Evolutionary conservation across 1,284 basidiomycete species (phyloP).

Genomic region (Cryptococcus neoformans): DNA sequence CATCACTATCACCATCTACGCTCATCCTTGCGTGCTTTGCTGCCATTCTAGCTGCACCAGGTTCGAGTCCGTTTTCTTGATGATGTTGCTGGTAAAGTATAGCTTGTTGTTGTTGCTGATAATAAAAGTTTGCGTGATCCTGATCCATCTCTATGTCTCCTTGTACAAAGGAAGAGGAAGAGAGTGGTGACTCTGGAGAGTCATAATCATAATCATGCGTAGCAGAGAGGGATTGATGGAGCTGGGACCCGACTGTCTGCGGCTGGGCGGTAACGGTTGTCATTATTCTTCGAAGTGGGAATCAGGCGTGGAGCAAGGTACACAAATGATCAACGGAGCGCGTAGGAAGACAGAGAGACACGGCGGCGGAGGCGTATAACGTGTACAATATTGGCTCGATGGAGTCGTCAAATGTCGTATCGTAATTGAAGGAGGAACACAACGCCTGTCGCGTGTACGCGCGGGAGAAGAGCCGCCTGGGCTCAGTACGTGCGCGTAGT

Average conservation of each 20-base stretch:
- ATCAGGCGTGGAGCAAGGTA: too few species aligned
- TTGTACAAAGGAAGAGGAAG: conserved; percentile 12
- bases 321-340: too few species aligned
- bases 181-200: not conserved
- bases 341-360: too few species aligned
- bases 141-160: conserved; percentile 38
- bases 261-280: too few species aligned
- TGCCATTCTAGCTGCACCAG: conserved; percentile 1
- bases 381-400: too few species aligned
- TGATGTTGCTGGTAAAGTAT: conserved; percentile 33
- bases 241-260: conserved; percentile 1
- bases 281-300: too few species aligned
- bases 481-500: too few species aligned
- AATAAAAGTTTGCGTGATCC: conserved; percentile 56
- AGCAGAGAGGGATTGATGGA: conserved; percentile 23
- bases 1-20: conserved; percentile 20
- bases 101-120: conserved; percentile 31
- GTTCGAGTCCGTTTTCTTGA: conserved; percentile 14
- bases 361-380: too few species aligned
- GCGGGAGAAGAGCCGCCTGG: too few species aligned
- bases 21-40: conserved; percentile 2
- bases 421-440: too few species aligned
- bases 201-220: conserved; percentile 31
- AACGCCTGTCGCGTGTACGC: too few species aligned
- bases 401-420: too few species aligned